Conservation (phyloP, 139 green algal species). For the Trebouxia sp. region DNA sequence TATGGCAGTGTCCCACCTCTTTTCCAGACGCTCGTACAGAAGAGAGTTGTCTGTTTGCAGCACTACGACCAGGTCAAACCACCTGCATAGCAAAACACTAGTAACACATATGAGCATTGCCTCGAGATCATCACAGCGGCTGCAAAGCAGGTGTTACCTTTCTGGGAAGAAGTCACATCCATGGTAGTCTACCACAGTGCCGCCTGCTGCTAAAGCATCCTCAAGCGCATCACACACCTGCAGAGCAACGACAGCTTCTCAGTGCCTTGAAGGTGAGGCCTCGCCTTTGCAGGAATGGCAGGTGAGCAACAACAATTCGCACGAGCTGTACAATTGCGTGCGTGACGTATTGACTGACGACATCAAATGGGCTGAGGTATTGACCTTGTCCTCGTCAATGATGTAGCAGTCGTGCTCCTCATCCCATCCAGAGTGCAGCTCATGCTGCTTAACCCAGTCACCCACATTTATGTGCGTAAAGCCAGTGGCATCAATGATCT, state of each 20-base stretch:
- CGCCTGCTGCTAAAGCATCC: constrained; percentile 75
- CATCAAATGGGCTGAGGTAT: background rate
- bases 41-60: constrained; percentile 91
- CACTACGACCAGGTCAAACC: constrained; percentile 97
- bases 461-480: constrained; percentile 86
- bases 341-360: background rate
- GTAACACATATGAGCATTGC: too few relatives aligned
- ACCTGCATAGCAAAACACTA: constrained; percentile 68
- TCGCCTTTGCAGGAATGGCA: background rate
- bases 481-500: constrained; percentile 64
- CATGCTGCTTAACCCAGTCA: constrained; percentile 78
- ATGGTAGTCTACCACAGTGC: constrained; percentile 94
- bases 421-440: constrained; percentile 85
- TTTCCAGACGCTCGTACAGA: constrained; percentile 87
- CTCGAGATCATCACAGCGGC: too few relatives aligned
- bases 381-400: constrained; percentile 98
- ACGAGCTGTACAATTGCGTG: background rate
- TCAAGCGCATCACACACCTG: constrained; percentile 93
- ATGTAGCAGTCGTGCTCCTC: constrained; percentile 82
- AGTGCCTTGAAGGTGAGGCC: background rate
- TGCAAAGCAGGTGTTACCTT: too few relatives aligned
- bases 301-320: background rate
- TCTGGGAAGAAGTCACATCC: constrained; percentile 98
- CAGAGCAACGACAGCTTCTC: background rate
- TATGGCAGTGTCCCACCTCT: constrained; percentile 37